Conservation (phyloP, 2,329 filamentous ascomycete species). For the Bipolaris oryzae region DNA sequence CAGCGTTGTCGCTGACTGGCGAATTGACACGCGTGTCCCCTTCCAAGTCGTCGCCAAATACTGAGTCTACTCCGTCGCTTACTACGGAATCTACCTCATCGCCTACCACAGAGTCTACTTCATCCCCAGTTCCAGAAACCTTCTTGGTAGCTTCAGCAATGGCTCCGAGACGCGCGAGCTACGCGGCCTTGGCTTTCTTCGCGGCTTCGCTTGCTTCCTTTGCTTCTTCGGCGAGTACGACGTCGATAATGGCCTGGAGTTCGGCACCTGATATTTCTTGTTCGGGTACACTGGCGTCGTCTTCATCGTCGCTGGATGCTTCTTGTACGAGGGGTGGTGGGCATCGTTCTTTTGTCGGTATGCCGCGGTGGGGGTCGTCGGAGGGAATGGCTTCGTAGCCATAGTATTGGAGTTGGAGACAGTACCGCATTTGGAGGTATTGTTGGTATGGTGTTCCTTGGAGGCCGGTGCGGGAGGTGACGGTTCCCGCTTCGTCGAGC, state of each 20-base stretch:
- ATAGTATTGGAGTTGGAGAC: slow-evolving; percentile 8
- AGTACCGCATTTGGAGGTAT: slow-evolving; percentile 2
- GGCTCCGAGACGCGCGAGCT: neutral
- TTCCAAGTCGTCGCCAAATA: no score
- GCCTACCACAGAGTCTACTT: neutral
- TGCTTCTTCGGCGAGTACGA: neutral
- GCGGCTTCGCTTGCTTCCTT: neutral
- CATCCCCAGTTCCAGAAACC: no score
- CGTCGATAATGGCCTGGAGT: neutral
- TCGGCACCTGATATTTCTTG: no score
- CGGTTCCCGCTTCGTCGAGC: neutral
- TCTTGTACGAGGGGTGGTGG: neutral
- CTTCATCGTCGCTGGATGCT: neutral
- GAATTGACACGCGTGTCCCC: no score
- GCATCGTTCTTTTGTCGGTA: slow-evolving; percentile 5
- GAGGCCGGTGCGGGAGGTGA: neutral
- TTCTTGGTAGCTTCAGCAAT: neutral
- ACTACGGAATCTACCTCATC: neutral
- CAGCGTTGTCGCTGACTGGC: no score
- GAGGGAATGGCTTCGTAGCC: slow-evolving; percentile 1
- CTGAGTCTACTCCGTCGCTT: no score
- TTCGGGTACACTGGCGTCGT: neutral
- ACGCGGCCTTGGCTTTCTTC: neutral
- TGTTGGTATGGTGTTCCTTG: slow-evolving; percentile 1
- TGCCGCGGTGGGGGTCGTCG: slow-evolving; percentile 4